A percentile compares a stretch with the other conserved stretches of the same genome.
phyloP scores from a whole-genome alignment of 371 early-diverging fungal genomes.

The Quaeritorhiza haematococci region DNA sequence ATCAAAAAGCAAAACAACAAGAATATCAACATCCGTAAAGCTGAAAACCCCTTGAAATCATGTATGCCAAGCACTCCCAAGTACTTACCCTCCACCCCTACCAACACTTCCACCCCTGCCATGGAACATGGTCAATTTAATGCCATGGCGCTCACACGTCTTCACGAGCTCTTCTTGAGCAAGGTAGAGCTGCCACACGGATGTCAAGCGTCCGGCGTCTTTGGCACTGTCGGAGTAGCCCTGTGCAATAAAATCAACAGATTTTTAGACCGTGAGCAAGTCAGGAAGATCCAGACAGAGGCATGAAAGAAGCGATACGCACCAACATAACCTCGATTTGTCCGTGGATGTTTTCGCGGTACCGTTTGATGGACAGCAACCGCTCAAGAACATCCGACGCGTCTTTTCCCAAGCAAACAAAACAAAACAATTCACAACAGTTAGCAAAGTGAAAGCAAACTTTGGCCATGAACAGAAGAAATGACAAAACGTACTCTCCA shows the following conservation, averaged over 20 bases:
- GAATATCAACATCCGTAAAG: too few species aligned
- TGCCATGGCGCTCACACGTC: conserved; percentile 13
- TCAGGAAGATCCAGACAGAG: conserved; percentile 4
- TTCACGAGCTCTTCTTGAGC: conserved; percentile 19
- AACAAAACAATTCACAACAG: not conserved
- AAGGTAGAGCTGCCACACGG: conserved; percentile 21
- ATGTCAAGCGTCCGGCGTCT: conserved; percentile 22
- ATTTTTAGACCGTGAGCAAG: not conserved
- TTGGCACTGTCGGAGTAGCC: conserved; percentile 24
- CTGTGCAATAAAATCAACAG: not conserved
- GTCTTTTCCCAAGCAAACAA: not conserved
- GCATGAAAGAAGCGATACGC: too few species aligned
- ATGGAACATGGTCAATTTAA: conserved; percentile 21
- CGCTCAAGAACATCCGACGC: conserved; percentile 12
- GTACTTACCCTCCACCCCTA: conserved; percentile 19
- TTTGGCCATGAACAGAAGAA: too few species aligned
- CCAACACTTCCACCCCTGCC: conserved; percentile 30
- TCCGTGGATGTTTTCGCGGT: conserved; percentile 12
- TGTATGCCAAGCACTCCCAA: not conserved
- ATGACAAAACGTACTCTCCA: conserved; percentile 7
- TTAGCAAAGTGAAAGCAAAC: too few species aligned
- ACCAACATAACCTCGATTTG: conserved; percentile 26
- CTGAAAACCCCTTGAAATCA: too few species aligned
- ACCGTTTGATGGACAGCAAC: conserved; percentile 13
- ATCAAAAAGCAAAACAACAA: too few species aligned